A percentile compares a stretch with the other conserved stretches of the same genome.
These are phyloP conservation scores for Euphorbia corollata DNA, from an alignment of 441 rosid species.

Conservation along the genomic window DNA sequence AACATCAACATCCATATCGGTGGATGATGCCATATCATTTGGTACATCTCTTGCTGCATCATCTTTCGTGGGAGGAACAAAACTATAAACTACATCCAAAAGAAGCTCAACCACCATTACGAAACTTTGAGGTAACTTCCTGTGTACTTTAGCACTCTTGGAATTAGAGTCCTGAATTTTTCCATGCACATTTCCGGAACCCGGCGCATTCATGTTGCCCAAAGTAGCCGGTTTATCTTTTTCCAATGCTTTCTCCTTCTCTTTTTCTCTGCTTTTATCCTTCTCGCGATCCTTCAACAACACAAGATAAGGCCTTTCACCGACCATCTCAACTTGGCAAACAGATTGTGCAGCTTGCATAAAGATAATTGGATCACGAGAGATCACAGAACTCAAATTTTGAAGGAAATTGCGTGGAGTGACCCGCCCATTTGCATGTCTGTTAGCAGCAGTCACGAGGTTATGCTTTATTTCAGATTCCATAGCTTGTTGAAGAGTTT, in stretches of 20 bases:
- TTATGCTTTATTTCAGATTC: constrained; percentile 92
- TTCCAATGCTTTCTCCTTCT: constrained; percentile 60
- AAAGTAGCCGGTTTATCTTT: constrained; percentile 53
- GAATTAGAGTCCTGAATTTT: constrained; percentile 48
- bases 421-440: constrained; percentile 83
- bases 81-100: constrained; percentile 61
- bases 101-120: constrained; percentile 80
- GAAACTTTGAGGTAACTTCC: constrained; percentile 83
- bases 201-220: constrained; percentile 30
- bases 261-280: constrained; percentile 67
- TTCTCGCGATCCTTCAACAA: constrained; percentile 88
- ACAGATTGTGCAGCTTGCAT: constrained; percentile 76
- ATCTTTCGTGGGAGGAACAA: constrained; percentile 63
- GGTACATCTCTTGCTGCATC: constrained; percentile 32
- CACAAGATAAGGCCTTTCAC: constrained; percentile 86
- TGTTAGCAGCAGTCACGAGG: constrained; percentile 72
- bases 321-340: constrained; percentile 95
- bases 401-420: constrained; percentile 74
- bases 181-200: constrained; percentile 42
- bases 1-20: constrained; percentile 91
- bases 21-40: constrained; percentile 36
- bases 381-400: constrained; percentile 66
- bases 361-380: constrained; percentile 82
- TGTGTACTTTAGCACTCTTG: constrained; percentile 63
- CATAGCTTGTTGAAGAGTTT: constrained; percentile 97